phyloP scores from a whole-genome alignment of 148 eudicot species.

The Spergularia marina region DNA sequence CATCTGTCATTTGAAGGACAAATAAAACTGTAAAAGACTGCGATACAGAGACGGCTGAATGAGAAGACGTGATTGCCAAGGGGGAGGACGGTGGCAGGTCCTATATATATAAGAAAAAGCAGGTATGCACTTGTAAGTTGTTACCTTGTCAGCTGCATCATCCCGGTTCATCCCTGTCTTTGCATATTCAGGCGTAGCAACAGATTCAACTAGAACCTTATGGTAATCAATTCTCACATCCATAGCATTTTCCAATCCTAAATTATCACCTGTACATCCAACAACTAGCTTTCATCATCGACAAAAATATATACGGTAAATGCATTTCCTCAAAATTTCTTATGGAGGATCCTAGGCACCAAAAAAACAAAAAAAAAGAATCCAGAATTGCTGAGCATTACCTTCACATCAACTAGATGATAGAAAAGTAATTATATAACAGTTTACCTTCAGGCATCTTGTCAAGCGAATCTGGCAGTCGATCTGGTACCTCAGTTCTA shows the following conservation, averaged over 20 bases:
- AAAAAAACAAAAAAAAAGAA: background rate
- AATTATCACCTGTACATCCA: constrained; percentile 28
- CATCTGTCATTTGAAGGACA: no score
- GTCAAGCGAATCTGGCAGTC: constrained; percentile 4
- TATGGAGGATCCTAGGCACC: background rate
- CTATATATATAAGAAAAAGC: no score
- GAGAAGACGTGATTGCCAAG: no score
- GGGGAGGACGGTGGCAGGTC: no score
- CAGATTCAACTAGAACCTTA: constrained; percentile 20
- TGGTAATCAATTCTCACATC: constrained; percentile 21
- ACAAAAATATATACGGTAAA: background rate
- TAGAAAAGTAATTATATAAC: background rate
- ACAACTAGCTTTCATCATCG: background rate
- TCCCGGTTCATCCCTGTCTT: constrained; percentile 16
- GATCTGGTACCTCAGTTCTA: background rate
- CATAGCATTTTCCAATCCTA: background rate
- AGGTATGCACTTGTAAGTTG: background rate
- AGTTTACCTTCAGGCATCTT: constrained; percentile 27
- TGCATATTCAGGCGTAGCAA: constrained; percentile 18
- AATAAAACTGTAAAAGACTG: no score
- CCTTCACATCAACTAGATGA: background rate
- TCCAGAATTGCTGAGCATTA: background rate
- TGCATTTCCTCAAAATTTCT: background rate
- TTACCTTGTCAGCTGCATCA: constrained; percentile 33
- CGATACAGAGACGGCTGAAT: no score